Evolutionary conservation across 345 rosid genomes (phyloP), one percentile per base, ranked within the genome.

Genomic region (Clarkia xantiana): DNA sequence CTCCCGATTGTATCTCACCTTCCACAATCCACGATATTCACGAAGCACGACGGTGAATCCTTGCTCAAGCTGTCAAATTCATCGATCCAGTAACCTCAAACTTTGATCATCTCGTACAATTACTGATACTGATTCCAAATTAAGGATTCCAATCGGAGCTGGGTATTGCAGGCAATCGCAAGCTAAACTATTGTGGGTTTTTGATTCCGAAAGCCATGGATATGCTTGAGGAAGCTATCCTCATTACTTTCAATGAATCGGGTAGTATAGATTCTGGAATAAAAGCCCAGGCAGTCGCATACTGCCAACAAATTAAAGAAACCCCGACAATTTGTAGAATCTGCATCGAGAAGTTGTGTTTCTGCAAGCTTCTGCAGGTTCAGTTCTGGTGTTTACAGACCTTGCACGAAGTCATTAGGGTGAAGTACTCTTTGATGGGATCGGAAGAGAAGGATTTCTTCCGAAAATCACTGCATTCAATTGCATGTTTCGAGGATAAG

Each of bases 331-430:
- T 81, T 9, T 77, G 80, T 47, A 62, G 77, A 29, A 59, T 79
- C 14, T 86, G 94, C 54, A 63, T 91, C 11, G 89, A 86, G 65
- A 91, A 81, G 67, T 63, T 91, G 53, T 63, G 75, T 45, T 66
- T 73, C 56, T 91, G 73, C 64, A 71, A 57, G 48, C 68, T 78
- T 19, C 76, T 67, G 14, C 83, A 81, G 57, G 94, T 90, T 49
- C 96, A 81, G 81, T 91, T 91, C 67, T 91, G 98, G 98, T 83
- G 94, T 48, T 68, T 91, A 48, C 98, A 91, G 73, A 76, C 89
- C 57, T 56, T 86, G 18, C 82, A 81, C 11, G 96, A 91, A 39
- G 85, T 84, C 11, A 58, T 84, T 19, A 68, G 66, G 47, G 79
- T 63, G 11, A 83, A 69, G 14, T 84, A 83, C 54, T 65, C 73